Evolutionary conservation across 2,329 filamentous ascomycete genomes (phyloP).

Genomic region (Fusarium beomiforme): DNA sequence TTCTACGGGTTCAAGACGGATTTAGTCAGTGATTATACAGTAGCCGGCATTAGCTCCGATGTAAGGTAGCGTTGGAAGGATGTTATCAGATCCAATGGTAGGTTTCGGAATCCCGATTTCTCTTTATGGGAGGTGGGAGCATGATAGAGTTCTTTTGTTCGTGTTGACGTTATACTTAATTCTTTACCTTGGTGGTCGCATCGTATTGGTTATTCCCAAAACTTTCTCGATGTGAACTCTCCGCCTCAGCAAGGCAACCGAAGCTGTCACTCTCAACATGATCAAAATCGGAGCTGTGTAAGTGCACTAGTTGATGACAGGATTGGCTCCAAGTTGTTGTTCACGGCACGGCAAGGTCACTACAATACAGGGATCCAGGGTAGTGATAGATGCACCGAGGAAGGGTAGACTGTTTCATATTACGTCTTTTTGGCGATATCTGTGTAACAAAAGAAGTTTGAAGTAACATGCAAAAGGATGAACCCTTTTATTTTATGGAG

Average conservation of each 20-base stretch:
- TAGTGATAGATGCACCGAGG: conserved; percentile 4
- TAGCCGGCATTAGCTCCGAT: conserved; percentile 19
- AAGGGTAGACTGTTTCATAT: conserved; percentile 29
- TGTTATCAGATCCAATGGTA: conserved; percentile 28
- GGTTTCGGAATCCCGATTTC: not conserved
- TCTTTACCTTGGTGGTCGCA: not conserved
- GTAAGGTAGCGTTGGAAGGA: conserved; percentile 30
- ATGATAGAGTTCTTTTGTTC: conserved; percentile 4
- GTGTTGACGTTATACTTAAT: not conserved
- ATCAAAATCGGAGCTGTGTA: not conserved
- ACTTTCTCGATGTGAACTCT: not conserved
- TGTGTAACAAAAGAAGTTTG: conserved; percentile 17
- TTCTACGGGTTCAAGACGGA: not conserved
- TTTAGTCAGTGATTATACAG: not conserved
- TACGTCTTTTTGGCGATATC: not conserved
- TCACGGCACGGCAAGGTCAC: not conserved
- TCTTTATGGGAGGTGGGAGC: not conserved
- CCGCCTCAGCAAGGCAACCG: not conserved
- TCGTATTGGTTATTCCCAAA: not conserved
- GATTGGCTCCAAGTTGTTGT: conserved; percentile 1
- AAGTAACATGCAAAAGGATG: conserved; percentile 31
- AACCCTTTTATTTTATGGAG: conserved; percentile 22
- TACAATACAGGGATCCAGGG: conserved; percentile 10
- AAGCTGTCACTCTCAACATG: not conserved
- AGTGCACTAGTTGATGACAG: conserved; percentile 11